Evolutionary conservation across 805 yeast genomes (phyloP), one percentile per base, ranked within the genome.

Genomic region (Hermanozyma aechmeae): DNA sequence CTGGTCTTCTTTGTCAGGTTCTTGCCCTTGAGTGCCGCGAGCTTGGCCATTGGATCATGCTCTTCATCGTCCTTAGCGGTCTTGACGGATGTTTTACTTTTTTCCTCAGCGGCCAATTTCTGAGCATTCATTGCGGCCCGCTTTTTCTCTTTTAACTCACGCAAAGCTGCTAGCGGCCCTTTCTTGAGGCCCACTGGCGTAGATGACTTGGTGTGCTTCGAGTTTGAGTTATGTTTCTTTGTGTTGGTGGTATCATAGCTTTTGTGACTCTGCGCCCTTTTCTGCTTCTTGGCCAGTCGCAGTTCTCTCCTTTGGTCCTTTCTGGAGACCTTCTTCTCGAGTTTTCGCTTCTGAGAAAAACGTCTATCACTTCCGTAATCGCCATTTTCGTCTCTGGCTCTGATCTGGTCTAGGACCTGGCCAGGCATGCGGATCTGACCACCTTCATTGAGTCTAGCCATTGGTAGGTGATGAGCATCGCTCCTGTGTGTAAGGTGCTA

Each of bases 341-440:
- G 37, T 43, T 48, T 42, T 38, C 56, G 31, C 34, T 50, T 51
- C 33, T 44, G 41, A 13, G n/a, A 38, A 38, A 39, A 37, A 30
- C 56, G 33, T 11, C 30, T 23, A 21, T 56, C 61, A 34, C 63
- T 67, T 21, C 61, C 56, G 23, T 57, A 59, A 17, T 59, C 70
- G 13, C 71, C 70, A 15, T 45, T 50, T n/a, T 56, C 65, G 48
- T 68, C 57, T 9, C 44, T 52, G 13, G 46, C 48, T 22, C 58
- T 45, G 31, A 75, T 57, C 47, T 71, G 72, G 37, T 76, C 79
- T 26, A 75, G 45, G 12, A 74, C 46, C 20, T 51, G 42, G 2
- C 76, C 77, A 2, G 81, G 81, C 14, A 75, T 52, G 33, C 73
- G 59, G 30, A 73, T 73, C n/a, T 61, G 20, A 17, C 20, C 20